Base-by-base conservation (phyloP, 192 early-diverging fungal genomes). In the Coemansia sp. region DNA sequence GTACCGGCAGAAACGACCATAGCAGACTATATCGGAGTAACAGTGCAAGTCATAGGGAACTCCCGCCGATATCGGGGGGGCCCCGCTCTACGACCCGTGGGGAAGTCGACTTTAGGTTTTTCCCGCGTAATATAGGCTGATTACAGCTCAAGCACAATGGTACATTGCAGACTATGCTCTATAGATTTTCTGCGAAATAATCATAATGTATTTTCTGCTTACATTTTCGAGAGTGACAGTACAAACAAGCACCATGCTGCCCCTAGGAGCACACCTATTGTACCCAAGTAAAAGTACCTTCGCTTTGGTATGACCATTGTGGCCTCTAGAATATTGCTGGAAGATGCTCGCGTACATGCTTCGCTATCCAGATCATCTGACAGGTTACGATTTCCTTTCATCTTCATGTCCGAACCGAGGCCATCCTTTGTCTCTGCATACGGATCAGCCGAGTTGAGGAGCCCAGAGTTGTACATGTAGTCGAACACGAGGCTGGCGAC, bases 211-310 rank as follows among this genome's bases (percentile, higher is more conserved):
- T 6, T 16, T 23, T 33, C 8, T 56, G 14, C 10, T 46, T 68
- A 75, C 8, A 75, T 69, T 15, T 72, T 69, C 4, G 69, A 46
- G 9, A 83, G 66, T 5, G 69, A 71, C 15, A 63, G 16, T 14
- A 83, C 77, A 65, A 77, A 83, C 38, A 77, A 49, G 41, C 30
- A 43, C 80, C 80, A 83, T 6, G 80, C 71, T 2, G 69, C 67
- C 21, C n/a, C 66, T 38, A 83, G 56, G 21, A 83, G 55, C 43
- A 83, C 26, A 5, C 65, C 75, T n/a, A 83, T 83, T 44, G 48
- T 64, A 5, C 72, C 72, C 58, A 83, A 59, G 35, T 83, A 83
- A 20, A 75, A n/a, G 26, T 75, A 83, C 26, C 80, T 60, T 21
- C 75, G 41, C 12, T 46, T 72, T 16, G 80, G 80, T 23, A 83